Evolutionary conservation across 345 rosid species (phyloP).

Genomic region (Fremontodendron californicum): DNA sequence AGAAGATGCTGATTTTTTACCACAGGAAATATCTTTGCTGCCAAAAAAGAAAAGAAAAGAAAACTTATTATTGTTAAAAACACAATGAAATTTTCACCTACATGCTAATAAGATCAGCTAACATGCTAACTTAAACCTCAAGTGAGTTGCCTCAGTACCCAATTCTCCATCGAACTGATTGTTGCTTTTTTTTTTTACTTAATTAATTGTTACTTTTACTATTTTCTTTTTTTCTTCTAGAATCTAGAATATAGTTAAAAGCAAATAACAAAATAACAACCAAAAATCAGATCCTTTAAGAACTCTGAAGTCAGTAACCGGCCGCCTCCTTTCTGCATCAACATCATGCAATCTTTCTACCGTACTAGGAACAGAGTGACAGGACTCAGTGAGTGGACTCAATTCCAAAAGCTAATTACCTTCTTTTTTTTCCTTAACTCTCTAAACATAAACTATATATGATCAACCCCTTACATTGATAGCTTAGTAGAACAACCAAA

Average conservation of each 20-base stretch:
- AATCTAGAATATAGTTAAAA: neutral
- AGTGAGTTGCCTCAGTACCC: neutral
- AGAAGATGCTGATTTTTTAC: constrained; percentile 92
- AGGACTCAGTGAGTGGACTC: neutral
- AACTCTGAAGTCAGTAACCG: neutral
- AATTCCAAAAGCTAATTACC: constrained; percentile 1
- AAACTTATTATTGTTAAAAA: neutral
- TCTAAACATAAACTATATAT: neutral
- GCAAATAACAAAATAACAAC: neutral
- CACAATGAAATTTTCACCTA: neutral
- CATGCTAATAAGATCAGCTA: neutral
- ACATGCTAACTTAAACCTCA: neutral
- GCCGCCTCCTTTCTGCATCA: neutral
- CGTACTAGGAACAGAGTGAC: neutral
- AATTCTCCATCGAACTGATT: neutral
- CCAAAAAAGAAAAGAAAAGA: constrained; percentile 6
- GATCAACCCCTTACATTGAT: neutral
- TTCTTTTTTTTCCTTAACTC: neutral
- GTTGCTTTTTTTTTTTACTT: neutral
- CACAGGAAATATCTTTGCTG: constrained; percentile 85
- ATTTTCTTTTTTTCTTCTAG: neutral
- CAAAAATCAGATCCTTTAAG: neutral
- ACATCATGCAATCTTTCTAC: neutral
- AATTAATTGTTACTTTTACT: neutral
- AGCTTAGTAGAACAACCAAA: neutral